Evolutionary conservation across 129 eudicot species (phyloP), one percentile per base, ranked within the genome.

Genomic region (Pulicaria dysenterica): DNA sequence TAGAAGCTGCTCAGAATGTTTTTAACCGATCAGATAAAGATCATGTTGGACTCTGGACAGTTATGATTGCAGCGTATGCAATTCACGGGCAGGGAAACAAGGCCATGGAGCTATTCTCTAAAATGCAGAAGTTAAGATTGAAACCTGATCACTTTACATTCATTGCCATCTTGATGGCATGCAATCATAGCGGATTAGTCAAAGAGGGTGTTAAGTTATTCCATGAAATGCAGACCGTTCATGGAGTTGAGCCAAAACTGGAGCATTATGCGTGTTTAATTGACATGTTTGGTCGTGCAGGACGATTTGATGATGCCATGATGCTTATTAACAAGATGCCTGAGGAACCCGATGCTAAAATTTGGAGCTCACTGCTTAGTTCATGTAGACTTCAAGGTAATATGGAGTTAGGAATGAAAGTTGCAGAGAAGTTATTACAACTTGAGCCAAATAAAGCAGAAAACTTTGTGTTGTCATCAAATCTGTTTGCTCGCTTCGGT

Each of bases 221-320:
- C 61, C 36, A 77, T 24, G 82, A 83, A 24, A 88, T 88, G 95
- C 78, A 69, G 8, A 50, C 63, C 39, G 37, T 83, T 59, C 77
- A 88, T 49, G 69, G 64, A 40, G 58, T 85, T 62, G 63, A 67
- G 68, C 91, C 91, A 45, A 79, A 83, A 41, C 60, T 85, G 5
- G 95, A 85, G 72, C 95, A 88, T 73, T 88, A 83, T 79, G 85
- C 91, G 58, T 85, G 91, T 74, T 77, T 85, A 36, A 81, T 85
- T 40, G 89, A 83, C 76, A 85, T 88, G 88, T 61, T 88, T 34
- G 87, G 85, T 64, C 91, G 87, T 75, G 87, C 95, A 56, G 80
- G 79, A 16, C 74, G 43, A 59, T 77, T 85, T 49, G 58, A 57
- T 50, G 85, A 81, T 24, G 95, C 91, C 69, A 34, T 83, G 45